Evolutionary conservation across 2,329 filamentous ascomycete species (phyloP).

Genomic region (Nemania sp.): DNA sequence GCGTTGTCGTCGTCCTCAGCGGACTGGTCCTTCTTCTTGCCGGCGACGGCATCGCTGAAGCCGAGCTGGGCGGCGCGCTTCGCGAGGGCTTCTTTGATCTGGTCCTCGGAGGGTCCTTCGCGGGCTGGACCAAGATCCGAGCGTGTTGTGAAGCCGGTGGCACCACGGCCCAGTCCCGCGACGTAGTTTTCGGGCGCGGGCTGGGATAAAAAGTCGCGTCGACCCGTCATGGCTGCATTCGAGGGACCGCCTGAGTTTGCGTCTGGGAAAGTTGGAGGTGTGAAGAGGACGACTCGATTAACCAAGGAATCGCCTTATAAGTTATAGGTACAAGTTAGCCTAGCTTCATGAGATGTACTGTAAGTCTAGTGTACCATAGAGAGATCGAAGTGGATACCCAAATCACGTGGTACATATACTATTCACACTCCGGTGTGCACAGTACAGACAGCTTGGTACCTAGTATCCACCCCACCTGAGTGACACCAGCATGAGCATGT

Average conservation of each 20-base stretch:
- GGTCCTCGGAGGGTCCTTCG: conserved; percentile 94
- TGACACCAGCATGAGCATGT: no score
- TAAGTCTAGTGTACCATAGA: no score
- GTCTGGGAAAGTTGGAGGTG: not conserved
- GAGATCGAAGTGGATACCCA: no score
- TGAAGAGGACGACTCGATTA: no score
- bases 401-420: no score
- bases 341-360: no score
- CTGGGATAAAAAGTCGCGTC: conserved; percentile 87
- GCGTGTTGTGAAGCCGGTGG: conserved; percentile 95
- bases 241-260: not conserved
- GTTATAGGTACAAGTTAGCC: no score
- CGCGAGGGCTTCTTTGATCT: conserved; percentile 96
- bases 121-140: conserved; percentile 94
- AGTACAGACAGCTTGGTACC: no score
- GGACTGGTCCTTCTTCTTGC: conserved; percentile 72
- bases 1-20: conserved; percentile 77
- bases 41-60: conserved; percentile 55
- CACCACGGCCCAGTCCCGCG: conserved; percentile 94
- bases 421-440: no score
- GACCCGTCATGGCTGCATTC: conserved; percentile 54
- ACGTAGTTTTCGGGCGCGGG: conserved; percentile 87
- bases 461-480: no score
- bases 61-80: conserved; percentile 90
- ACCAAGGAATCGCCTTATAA: no score